Conservation (phyloP, 139 green algal genomes). For the Chlorella vulgaris region DNA sequence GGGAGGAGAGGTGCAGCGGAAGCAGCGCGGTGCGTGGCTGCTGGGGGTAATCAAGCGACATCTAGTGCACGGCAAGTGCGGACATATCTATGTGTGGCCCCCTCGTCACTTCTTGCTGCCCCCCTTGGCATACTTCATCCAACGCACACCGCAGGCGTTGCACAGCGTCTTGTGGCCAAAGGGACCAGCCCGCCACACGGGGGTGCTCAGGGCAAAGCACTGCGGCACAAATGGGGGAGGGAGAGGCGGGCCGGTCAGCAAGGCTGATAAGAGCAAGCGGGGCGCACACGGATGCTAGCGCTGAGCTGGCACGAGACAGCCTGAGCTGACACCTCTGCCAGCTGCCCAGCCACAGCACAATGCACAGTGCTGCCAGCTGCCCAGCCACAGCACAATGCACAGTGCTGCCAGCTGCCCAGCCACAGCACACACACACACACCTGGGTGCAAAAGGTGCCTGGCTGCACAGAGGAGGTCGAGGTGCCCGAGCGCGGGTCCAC, state of each 20-base stretch:
- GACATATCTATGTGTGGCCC: not conserved
- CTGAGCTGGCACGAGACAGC: too few species aligned
- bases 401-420: too few species aligned
- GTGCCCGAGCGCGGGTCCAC: conserved; percentile 39
- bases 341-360: too few species aligned
- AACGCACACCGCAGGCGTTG: conserved; percentile 81
- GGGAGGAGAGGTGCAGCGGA: too few species aligned
- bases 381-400: too few species aligned
- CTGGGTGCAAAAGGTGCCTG: conserved; percentile 47
- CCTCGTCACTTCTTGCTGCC: conserved; percentile 31
- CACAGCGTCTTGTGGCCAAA: conserved; percentile 85
- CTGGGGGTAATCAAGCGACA: not conserved
- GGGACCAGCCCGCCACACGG: conserved; percentile 74
- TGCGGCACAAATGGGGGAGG: not conserved
- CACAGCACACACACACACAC: not conserved
- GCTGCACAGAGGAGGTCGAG: conserved; percentile 18
- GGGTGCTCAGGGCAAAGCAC: conserved; percentile 37
- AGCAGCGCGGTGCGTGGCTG: too few species aligned
- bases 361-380: too few species aligned
- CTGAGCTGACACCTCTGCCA: too few species aligned
- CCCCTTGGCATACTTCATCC: conserved; percentile 48
- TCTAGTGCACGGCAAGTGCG: too few species aligned
- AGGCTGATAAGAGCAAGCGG: not conserved
- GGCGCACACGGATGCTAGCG: too few species aligned
- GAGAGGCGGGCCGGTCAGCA: not conserved